Conservation (phyloP, 1,139 yeast species). For the Pichia sp. region DNA sequence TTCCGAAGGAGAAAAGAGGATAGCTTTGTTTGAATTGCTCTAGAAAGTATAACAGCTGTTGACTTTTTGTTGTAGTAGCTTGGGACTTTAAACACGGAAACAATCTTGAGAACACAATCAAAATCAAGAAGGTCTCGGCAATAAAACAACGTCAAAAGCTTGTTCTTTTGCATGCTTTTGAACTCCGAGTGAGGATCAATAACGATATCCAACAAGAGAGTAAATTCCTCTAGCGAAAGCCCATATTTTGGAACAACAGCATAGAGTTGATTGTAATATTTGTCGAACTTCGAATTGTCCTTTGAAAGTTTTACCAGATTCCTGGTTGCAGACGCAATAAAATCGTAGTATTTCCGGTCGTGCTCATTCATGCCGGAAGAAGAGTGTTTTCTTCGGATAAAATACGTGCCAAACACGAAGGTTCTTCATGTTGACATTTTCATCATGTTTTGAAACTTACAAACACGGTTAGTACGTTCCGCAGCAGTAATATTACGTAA, state of each 20-base stretch:
- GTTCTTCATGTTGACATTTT: background rate
- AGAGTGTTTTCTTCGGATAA: background rate
- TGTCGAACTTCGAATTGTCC: slow-evolving; percentile 3
- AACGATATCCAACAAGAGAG: slow-evolving; percentile 22
- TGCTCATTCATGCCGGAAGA: background rate
- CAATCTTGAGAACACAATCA: slow-evolving; percentile 19
- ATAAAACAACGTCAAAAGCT: slow-evolving; percentile 18
- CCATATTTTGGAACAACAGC: slow-evolving; percentile 28
- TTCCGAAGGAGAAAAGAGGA: slow-evolving; percentile 21
- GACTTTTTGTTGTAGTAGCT: slow-evolving; percentile 16
- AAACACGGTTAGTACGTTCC: background rate
- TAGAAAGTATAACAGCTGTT: slow-evolving; percentile 15
- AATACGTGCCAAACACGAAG: background rate
- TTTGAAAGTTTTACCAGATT: background rate
- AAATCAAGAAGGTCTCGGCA: slow-evolving; percentile 26
- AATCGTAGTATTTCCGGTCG: slow-evolving; percentile 2
- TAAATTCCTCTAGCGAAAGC: slow-evolving; percentile 19
- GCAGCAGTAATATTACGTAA: background rate
- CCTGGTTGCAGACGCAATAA: background rate
- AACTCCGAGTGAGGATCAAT: slow-evolving; percentile 18
- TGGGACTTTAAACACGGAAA: slow-evolving; percentile 23
- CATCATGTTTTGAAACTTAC: background rate
- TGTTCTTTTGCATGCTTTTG: slow-evolving; percentile 16
- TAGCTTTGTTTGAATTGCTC: slow-evolving; percentile 18
- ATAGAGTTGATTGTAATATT: slow-evolving; percentile 8